Evolutionary conservation across 2,329 filamentous ascomycete species (phyloP).

Genomic region (Aspergillus aculeatinus): DNA sequence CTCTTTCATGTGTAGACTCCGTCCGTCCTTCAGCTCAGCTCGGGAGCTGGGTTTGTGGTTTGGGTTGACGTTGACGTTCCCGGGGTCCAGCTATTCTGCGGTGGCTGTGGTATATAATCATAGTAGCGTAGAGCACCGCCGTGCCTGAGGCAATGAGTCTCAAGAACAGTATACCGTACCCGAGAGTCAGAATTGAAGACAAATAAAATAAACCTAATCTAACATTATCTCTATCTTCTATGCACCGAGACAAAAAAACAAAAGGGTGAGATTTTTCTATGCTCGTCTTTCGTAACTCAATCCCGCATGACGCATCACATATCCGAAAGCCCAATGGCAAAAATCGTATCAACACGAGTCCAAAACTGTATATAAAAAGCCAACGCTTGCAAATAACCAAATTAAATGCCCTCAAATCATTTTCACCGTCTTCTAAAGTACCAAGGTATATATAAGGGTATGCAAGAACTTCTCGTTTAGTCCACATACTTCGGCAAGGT

Average conservation of each 20-base stretch:
- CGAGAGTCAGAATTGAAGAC: too few species aligned
- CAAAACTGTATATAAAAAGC: not conserved
- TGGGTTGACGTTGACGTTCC: too few species aligned
- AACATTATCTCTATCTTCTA: conserved; percentile 1
- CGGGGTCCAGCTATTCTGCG: too few species aligned
- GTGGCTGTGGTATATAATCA: too few species aligned
- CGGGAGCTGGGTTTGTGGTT: too few species aligned
- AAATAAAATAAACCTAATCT: not conserved
- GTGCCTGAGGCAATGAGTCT: too few species aligned
- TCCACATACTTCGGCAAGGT: conserved; percentile 53
- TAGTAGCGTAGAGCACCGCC: too few species aligned
- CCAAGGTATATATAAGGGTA: too few species aligned
- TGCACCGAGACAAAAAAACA: not conserved
- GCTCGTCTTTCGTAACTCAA: not conserved
- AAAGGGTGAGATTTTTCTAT: not conserved
- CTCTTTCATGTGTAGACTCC: too few species aligned
- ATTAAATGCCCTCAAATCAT: not conserved
- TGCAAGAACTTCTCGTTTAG: conserved; percentile 15
- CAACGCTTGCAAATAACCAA: not conserved
- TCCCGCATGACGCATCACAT: not conserved
- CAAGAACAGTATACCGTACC: too few species aligned
- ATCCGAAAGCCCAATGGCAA: not conserved
- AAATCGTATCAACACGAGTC: not conserved
- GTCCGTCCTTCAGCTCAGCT: too few species aligned
- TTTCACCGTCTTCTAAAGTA: too few species aligned